Conservation (phyloP, 371 early-diverging fungal genomes). For the Mucor saturninus region DNA sequence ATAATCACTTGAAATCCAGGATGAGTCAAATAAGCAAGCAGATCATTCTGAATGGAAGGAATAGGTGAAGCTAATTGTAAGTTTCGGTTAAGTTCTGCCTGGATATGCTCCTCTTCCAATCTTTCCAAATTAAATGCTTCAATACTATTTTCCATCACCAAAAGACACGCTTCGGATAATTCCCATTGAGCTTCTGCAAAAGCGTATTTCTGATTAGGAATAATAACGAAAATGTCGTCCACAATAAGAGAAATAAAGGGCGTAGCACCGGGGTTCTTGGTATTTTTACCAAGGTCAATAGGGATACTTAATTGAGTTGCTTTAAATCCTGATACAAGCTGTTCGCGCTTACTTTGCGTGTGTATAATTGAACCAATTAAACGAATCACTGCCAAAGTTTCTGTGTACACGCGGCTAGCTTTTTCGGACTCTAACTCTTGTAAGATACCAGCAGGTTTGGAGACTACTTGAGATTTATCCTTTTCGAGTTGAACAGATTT, state of each 20-base stretch:
- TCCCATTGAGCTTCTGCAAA: conserved; percentile 78
- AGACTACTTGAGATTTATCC: conserved; percentile 7
- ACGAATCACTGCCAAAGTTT: conserved; percentile 81
- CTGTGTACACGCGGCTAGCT: conserved; percentile 74
- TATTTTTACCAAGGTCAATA: conserved; percentile 59
- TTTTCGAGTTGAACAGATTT: conserved; percentile 1
- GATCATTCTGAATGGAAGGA: neutral
- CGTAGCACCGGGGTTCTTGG: conserved; percentile 71
- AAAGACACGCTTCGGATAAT: conserved; percentile 75
- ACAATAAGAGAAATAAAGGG: conserved; percentile 86
- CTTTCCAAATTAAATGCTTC: conserved; percentile 70
- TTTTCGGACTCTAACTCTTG: conserved; percentile 44
- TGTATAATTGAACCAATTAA: conserved; percentile 79
- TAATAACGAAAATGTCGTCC: conserved; percentile 79
- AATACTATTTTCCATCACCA: conserved; percentile 78
- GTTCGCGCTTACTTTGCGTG: conserved; percentile 44
- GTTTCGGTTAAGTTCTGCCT: conserved; percentile 9
- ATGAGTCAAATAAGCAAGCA: conserved; percentile 55
- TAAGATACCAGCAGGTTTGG: conserved; percentile 31
- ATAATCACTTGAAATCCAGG: conserved; percentile 87
- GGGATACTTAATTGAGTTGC: conserved; percentile 59
- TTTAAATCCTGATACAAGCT: conserved; percentile 44
- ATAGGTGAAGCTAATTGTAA: neutral
- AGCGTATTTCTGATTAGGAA: conserved; percentile 69
- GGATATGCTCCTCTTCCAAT: conserved; percentile 33